Percentiles rank a stretch among this genome's conserved stretches.
phyloP scores from a whole-genome alignment of 2,329 filamentous ascomycete genomes.

The Ilyonectria mors-panacis region DNA sequence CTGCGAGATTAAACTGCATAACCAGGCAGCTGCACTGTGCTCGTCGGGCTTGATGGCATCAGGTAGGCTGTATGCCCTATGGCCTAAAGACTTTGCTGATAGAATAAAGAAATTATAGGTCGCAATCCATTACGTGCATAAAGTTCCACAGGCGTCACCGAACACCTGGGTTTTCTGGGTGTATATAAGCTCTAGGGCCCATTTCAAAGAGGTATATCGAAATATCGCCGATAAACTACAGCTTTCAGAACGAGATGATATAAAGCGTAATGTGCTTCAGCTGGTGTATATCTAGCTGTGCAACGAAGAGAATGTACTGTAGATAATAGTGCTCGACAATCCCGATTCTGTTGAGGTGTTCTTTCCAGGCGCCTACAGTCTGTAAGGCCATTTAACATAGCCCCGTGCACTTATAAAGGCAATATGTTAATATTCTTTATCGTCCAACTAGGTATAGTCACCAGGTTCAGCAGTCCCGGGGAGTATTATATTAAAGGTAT shows the following conservation, averaged over 20 bases:
- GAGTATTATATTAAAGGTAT: too few species aligned
- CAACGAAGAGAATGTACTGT: conserved; percentile 8
- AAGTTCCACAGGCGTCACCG: neutral
- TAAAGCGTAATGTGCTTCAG: neutral
- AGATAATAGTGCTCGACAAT: conserved; percentile 20
- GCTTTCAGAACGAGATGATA: conserved; percentile 7
- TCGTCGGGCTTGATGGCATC: too few species aligned
- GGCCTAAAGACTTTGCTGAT: too few species aligned
- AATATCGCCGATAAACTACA: conserved; percentile 16
- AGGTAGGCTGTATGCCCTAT: too few species aligned
- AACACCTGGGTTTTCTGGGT: conserved; percentile 26
- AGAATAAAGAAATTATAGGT: conserved; percentile 25
- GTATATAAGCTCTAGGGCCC: conserved; percentile 6
- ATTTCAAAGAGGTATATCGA: conserved; percentile 20
- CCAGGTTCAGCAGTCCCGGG: too few species aligned
- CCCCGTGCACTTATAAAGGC: too few species aligned
- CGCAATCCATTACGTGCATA: conserved; percentile 25
- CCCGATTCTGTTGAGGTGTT: conserved; percentile 13
- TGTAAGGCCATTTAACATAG: too few species aligned
- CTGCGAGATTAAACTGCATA: too few species aligned
- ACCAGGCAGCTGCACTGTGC: too few species aligned
- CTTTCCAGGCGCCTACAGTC: neutral
- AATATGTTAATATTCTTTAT: too few species aligned
- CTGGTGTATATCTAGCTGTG: conserved; percentile 16
- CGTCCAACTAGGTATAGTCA: too few species aligned